A percentile compares a stretch with the other conserved stretches of the same genome.
Conservation (phyloP, 1,284 basidiomycete species). For the Tilletia horrida region DNA sequence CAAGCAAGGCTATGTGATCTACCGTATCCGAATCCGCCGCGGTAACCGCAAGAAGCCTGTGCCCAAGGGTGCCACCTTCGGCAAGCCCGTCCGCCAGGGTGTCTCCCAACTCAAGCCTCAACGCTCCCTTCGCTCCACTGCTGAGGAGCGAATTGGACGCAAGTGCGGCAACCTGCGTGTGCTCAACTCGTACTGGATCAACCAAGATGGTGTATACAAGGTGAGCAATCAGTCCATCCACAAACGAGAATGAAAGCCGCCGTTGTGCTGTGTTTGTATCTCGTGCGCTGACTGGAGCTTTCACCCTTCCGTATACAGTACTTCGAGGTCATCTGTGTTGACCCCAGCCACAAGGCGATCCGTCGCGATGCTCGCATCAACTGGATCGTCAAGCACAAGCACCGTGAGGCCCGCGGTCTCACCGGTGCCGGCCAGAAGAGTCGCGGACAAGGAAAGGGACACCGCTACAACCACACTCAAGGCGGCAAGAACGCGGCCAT, state of each 20-base stretch:
- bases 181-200: conserved; percentile 93
- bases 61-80: conserved; percentile 96
- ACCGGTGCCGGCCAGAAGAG: conserved; percentile 87
- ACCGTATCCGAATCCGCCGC: conserved; percentile 93
- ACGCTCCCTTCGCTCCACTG: conserved; percentile 84
- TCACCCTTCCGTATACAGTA: conserved; percentile 58
- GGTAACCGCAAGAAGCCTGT: conserved; percentile 99
- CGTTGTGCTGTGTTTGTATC: not conserved
- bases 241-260: not conserved
- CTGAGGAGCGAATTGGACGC: conserved; percentile 96
- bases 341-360: conserved; percentile 87
- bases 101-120: conserved; percentile 99
- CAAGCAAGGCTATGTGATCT: conserved; percentile 98
- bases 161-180: conserved; percentile 95
- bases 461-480: conserved; percentile 85
- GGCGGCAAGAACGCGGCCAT: conserved; percentile 76
- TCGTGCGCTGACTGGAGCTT: not conserved
- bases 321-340: conserved; percentile 97
- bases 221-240: not conserved
- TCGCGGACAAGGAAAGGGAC: conserved; percentile 77
- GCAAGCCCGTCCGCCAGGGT: conserved; percentile 99
- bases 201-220: conserved; percentile 98
- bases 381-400: conserved; percentile 99
- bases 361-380: conserved; percentile 92
- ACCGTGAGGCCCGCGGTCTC: conserved; percentile 93